These are phyloP conservation scores for Pulveroboletus sp. DNA, from an alignment of 768 basidiomycete genomes.

Conservation along the genomic window DNA sequence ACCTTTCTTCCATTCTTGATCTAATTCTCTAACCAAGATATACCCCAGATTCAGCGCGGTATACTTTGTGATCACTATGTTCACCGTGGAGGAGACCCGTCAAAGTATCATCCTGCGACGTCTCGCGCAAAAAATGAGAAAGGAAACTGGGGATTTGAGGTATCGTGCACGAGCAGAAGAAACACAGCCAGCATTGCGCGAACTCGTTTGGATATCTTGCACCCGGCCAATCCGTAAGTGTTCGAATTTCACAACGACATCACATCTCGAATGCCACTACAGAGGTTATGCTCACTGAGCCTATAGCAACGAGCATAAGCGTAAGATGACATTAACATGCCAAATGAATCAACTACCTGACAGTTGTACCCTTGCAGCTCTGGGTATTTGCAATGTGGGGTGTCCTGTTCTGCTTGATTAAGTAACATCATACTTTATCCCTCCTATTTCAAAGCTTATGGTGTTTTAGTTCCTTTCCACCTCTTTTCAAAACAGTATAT, in stretches of 20 bases:
- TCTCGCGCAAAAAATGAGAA: constrained; percentile 56
- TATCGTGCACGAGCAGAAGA: constrained; percentile 64
- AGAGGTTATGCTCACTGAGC: constrained; percentile 41
- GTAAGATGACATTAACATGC: constrained; percentile 33
- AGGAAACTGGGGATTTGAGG: constrained; percentile 57
- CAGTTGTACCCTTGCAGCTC: constrained; percentile 33
- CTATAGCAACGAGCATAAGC: constrained; percentile 67
- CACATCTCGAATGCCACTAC: not conserved
- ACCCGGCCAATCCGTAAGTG: constrained; percentile 65
- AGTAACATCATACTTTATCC: constrained; percentile 28
- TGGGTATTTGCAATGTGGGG: constrained; percentile 75
- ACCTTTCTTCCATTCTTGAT: constrained; percentile 1
- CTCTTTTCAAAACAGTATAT: constrained; percentile 52
- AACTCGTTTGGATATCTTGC: constrained; percentile 63
- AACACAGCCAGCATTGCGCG: constrained; percentile 47
- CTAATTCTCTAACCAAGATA: not conserved
- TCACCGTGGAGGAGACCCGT: constrained; percentile 69
- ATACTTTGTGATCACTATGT: constrained; percentile 45
- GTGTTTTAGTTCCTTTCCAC: constrained; percentile 44
- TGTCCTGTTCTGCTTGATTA: constrained; percentile 60
- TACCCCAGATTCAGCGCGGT: constrained; percentile 44
- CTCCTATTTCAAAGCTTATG: not conserved
- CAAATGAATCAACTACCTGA: not conserved
- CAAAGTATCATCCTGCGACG: constrained; percentile 62
- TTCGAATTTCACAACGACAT: not conserved